A percentile compares a stretch with the other conserved stretches of the same genome.
Evolutionary conservation across 345 rosid species (phyloP).

Genomic region (Aquilaria malaccensis): DNA sequence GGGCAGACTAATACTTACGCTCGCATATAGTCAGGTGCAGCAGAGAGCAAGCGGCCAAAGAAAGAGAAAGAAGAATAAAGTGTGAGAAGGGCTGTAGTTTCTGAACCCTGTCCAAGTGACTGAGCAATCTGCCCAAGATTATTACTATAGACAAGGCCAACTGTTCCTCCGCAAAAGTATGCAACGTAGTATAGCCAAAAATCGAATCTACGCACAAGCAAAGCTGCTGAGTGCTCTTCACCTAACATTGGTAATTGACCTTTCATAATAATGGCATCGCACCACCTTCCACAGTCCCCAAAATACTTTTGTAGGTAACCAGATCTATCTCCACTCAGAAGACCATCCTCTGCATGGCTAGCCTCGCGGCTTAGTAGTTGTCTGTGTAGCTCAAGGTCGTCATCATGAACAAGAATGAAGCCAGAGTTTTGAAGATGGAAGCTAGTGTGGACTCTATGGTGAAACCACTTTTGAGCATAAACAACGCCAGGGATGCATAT

Average conservation of each 20-base stretch:
- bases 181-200: constrained; percentile 77
- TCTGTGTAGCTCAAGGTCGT: constrained; percentile 77
- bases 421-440: constrained; percentile 44
- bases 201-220: constrained; percentile 57
- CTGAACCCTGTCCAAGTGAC: constrained; percentile 52
- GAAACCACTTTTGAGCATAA: constrained; percentile 65
- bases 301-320: constrained; percentile 3
- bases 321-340: constrained; percentile 19
- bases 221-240: constrained; percentile 44
- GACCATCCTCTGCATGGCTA: constrained; percentile 24
- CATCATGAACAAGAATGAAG: constrained; percentile 62
- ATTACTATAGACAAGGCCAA: constrained; percentile 87
- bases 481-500: constrained; percentile 62
- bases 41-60: constrained; percentile 78
- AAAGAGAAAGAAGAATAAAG: constrained; percentile 82
- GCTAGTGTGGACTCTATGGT: constrained; percentile 42
- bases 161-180: constrained; percentile 82
- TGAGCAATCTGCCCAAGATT: constrained; percentile 87
- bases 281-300: constrained; percentile 28
- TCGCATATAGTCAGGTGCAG: constrained; percentile 74
- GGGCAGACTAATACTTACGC: constrained; percentile 32
- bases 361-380: constrained; percentile 43
- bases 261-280: constrained; percentile 33
- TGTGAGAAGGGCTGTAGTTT: constrained; percentile 58
- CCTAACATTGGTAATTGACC: constrained; percentile 56